A percentile compares a stretch with the other conserved stretches of the same genome.
phyloP scores from a whole-genome alignment of 2,329 filamentous ascomycete genomes.

The Paraphoma sp. region DNA sequence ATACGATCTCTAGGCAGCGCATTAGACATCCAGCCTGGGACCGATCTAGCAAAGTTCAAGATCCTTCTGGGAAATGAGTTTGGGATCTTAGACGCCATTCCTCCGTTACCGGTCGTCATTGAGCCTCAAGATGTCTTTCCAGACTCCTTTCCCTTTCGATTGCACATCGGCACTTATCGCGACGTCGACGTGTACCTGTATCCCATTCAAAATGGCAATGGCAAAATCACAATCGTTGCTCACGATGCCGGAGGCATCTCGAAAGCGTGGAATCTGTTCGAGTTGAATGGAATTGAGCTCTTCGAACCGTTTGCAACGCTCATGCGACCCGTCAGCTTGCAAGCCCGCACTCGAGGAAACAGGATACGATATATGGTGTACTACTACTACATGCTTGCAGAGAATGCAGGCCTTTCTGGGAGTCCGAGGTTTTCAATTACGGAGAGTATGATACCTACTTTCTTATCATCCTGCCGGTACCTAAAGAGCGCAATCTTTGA shows the following conservation, averaged over 20 bases:
- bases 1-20: background rate
- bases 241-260: background rate
- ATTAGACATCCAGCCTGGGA: background rate
- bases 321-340: background rate
- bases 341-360: background rate
- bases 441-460: background rate
- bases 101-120: background rate
- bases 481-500: background rate
- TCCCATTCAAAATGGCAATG: background rate
- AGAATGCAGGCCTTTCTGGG: slow-evolving; percentile 12
- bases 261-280: background rate
- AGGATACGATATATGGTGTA: slow-evolving; percentile 11
- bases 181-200: background rate
- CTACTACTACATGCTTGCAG: slow-evolving; percentile 19
- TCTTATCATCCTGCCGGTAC: slow-evolving; percentile 5
- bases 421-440: background rate
- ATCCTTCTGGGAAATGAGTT: background rate
- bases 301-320: slow-evolving; percentile 1
- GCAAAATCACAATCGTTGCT: background rate
- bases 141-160: background rate
- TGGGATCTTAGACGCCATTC: background rate
- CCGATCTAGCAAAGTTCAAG: background rate
- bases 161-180: background rate
- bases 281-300: background rate
- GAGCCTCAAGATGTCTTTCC: background rate